phyloP scores from a whole-genome alignment of 164 flowering plant genomes.

The Vitis riparia region DNA sequence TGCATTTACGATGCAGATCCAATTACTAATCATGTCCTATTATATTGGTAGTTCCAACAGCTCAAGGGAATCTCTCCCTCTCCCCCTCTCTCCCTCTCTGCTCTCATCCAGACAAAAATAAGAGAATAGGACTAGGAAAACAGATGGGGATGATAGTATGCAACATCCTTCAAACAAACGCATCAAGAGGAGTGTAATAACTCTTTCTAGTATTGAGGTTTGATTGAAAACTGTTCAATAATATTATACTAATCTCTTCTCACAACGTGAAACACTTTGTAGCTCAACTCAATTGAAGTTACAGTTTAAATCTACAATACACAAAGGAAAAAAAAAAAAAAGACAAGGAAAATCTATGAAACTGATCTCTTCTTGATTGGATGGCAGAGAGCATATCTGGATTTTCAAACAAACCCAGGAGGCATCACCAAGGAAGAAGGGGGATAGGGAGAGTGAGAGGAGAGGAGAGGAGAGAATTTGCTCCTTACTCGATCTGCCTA shows the following conservation, averaged over 20 bases:
- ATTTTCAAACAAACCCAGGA: neutral
- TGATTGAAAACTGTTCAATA: conserved; percentile 4
- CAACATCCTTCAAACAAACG: neutral
- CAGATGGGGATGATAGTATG: too few species aligned
- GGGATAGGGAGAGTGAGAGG: neutral
- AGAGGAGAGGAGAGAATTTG: neutral
- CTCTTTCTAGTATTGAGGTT: neutral
- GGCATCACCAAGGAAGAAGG: conserved; percentile 3
- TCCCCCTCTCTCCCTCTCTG: neutral
- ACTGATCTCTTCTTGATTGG: conserved; percentile 12
- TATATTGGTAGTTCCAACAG: conserved; percentile 14
- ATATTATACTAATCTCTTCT: conserved; percentile 1
- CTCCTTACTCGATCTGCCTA: too few species aligned
- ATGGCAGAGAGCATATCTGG: conserved; percentile 6
- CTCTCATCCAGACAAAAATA: neutral
- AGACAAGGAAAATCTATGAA: neutral
- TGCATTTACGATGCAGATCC: conserved; percentile 27
- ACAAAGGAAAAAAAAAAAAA: neutral
- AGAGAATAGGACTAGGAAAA: neutral
- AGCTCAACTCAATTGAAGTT: conserved; percentile 16
- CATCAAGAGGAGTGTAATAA: neutral
- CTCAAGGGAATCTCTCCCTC: conserved; percentile 25
- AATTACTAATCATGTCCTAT: conserved; percentile 17
- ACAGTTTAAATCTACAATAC: conserved; percentile 1
- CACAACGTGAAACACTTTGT: conserved; percentile 4